Evolutionary conservation across 768 basidiomycete genomes (phyloP).

Genomic region (Mycena rebaudengoi): DNA sequence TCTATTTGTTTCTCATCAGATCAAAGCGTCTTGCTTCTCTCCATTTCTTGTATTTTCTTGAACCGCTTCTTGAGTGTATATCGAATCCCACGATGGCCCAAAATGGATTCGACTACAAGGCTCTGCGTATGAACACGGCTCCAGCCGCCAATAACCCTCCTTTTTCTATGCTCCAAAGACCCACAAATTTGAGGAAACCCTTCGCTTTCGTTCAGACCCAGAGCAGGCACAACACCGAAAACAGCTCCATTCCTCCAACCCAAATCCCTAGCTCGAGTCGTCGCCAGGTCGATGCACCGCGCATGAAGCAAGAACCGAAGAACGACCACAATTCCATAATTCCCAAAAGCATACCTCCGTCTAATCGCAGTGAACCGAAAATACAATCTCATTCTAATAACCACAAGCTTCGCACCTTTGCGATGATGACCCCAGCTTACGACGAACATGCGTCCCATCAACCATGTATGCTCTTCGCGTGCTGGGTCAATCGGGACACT

Average conservation of each 20-base stretch:
- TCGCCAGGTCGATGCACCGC: slow-evolving; percentile 9
- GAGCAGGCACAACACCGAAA: slow-evolving; percentile 25
- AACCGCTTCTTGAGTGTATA: slow-evolving; percentile 14
- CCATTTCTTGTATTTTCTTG: slow-evolving; percentile 10
- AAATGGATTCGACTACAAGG: slow-evolving; percentile 27
- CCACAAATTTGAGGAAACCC: slow-evolving; percentile 18
- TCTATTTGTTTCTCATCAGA: neutral
- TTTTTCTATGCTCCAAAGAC: slow-evolving; percentile 22
- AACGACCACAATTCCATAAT: slow-evolving; percentile 8
- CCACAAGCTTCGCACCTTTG: slow-evolving; percentile 24
- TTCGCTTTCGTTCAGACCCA: slow-evolving; percentile 27
- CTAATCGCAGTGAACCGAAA: slow-evolving; percentile 17
- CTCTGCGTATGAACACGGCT: slow-evolving; percentile 20
- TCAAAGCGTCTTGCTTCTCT: neutral
- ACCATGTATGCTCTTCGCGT: slow-evolving; percentile 4
- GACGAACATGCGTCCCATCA: slow-evolving; percentile 8
- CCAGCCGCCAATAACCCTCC: slow-evolving; percentile 13
- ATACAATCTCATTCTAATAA: slow-evolving; percentile 2
- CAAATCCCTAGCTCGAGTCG: slow-evolving; percentile 1
- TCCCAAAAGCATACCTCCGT: slow-evolving; percentile 20
- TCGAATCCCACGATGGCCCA: slow-evolving; percentile 19
- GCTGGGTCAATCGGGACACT: no score
- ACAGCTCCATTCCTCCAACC: neutral
- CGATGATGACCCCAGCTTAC: slow-evolving; percentile 8
- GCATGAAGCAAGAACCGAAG: slow-evolving; percentile 27